These are phyloP conservation scores for Acacia concinna DNA, from an alignment of 331 rosid genomes.

Conservation along the genomic window DNA sequence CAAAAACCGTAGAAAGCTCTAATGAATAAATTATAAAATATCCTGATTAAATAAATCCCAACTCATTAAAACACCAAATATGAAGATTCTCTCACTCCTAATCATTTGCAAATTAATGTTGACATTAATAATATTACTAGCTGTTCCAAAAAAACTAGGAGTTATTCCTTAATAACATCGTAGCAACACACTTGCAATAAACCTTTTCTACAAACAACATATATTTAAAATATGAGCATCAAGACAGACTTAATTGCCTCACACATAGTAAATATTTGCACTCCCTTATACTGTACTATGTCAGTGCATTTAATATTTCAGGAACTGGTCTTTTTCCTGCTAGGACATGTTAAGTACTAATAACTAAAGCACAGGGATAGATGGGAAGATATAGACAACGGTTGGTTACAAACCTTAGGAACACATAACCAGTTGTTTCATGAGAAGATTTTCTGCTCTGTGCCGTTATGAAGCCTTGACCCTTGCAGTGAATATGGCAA, in stretches of 20 bases:
- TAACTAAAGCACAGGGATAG: constrained; percentile 14
- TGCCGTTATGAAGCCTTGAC: constrained; percentile 78
- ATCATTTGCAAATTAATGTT: background rate
- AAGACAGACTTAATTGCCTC: background rate
- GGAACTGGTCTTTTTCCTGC: constrained; percentile 19
- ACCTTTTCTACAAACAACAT: background rate
- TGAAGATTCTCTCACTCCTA: background rate
- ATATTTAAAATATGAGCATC: constrained; percentile 1
- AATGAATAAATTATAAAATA: too few relatives aligned
- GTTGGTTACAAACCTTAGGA: constrained; percentile 57
- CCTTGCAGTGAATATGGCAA: constrained; percentile 89
- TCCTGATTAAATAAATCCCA: too few relatives aligned
- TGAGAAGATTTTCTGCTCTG: constrained; percentile 81
- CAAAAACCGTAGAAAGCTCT: too few relatives aligned
- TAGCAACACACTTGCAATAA: background rate
- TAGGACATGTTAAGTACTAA: constrained; percentile 17
- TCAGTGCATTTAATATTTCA: background rate
- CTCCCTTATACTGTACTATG: constrained; percentile 4
- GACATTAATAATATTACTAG: background rate
- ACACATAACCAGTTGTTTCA: constrained; percentile 85
- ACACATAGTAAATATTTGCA: background rate
- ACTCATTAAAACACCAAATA: background rate
- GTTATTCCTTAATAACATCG: background rate
- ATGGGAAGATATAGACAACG: background rate
- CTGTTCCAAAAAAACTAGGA: background rate